These are phyloP conservation scores for Alloteropsis angusta DNA, from an alignment of 202 grass and related monocot genomes.

Conservation along the genomic window DNA sequence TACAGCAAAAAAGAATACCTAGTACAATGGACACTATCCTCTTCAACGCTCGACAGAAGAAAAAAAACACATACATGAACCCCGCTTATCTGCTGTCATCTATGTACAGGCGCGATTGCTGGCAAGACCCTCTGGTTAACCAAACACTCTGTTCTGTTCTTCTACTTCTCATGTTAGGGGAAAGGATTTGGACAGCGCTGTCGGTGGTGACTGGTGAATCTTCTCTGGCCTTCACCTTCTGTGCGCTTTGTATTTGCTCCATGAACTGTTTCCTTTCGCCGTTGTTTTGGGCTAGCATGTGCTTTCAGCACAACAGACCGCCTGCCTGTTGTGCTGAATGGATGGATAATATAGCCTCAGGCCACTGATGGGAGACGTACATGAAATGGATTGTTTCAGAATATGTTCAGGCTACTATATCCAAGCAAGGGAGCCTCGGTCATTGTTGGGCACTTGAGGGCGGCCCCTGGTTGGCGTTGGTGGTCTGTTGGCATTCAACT, in stretches of 20 bases:
- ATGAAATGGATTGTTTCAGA: background rate
- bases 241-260: slow-evolving; percentile 2
- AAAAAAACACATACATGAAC: slow-evolving; percentile 24
- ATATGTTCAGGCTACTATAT: slow-evolving; percentile 28
- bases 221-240: background rate
- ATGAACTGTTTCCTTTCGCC: background rate
- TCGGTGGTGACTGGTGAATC: background rate
- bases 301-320: slow-evolving; percentile 1
- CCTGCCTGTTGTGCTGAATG: slow-evolving; percentile 7
- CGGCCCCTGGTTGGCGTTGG: slow-evolving; percentile 93
- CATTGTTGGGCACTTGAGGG: slow-evolving; percentile 63
- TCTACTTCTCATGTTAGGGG: slow-evolving; percentile 26
- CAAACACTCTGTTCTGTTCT: slow-evolving; percentile 8
- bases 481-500: slow-evolving; percentile 91
- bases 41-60: slow-evolving; percentile 16
- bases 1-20: slow-evolving; percentile 66
- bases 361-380: slow-evolving; percentile 12
- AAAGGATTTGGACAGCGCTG: slow-evolving; percentile 22
- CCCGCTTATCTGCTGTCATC: slow-evolving; percentile 28
- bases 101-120: slow-evolving; percentile 47
- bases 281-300: slow-evolving; percentile 3
- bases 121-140: slow-evolving; percentile 10
- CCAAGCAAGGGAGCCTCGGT: slow-evolving; percentile 77
- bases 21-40: slow-evolving; percentile 36
- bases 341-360: slow-evolving; percentile 20